These are phyloP conservation scores for Colletotrichum lini DNA, from an alignment of 2,329 filamentous ascomycete genomes.

Conservation along the genomic window DNA sequence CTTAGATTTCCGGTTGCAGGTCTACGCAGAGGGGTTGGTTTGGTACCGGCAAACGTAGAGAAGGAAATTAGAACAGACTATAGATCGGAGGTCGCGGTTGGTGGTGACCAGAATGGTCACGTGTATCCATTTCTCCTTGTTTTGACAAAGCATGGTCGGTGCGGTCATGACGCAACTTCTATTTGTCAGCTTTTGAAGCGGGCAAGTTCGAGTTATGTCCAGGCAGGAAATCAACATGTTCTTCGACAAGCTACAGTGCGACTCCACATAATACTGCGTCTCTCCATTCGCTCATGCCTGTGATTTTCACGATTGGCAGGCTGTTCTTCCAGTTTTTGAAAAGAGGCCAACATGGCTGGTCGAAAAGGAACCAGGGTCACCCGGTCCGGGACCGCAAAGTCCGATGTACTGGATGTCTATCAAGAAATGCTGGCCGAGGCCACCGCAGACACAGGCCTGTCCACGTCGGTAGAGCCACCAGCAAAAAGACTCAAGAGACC, in stretches of 20 bases:
- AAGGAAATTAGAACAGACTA: background rate
- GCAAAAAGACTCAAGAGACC: conserved; percentile 58
- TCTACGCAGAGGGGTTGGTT: too few relatives aligned
- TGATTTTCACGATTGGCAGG: background rate
- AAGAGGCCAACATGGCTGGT: conserved; percentile 43
- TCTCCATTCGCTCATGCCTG: background rate
- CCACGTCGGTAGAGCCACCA: conserved; percentile 55
- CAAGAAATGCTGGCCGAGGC: conserved; percentile 65
- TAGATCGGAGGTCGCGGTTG: too few relatives aligned
- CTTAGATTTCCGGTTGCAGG: background rate
- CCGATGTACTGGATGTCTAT: conserved; percentile 58
- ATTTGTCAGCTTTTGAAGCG: conserved; percentile 20
- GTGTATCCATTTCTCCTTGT: background rate
- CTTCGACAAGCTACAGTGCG: background rate
- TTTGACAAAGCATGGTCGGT: background rate
- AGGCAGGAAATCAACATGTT: background rate
- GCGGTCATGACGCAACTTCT: conserved; percentile 18
- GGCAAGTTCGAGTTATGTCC: background rate
- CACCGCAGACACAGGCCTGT: conserved; percentile 49
- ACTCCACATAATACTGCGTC: background rate
- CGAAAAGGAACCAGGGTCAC: conserved; percentile 47
- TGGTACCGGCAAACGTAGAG: background rate
- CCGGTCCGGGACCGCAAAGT: conserved; percentile 43
- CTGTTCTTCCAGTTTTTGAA: background rate
- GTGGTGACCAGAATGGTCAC: background rate